These are phyloP conservation scores for Salpingoeca rosetta DNA, from an alignment of 78 protist species.

Conservation along the genomic window DNA sequence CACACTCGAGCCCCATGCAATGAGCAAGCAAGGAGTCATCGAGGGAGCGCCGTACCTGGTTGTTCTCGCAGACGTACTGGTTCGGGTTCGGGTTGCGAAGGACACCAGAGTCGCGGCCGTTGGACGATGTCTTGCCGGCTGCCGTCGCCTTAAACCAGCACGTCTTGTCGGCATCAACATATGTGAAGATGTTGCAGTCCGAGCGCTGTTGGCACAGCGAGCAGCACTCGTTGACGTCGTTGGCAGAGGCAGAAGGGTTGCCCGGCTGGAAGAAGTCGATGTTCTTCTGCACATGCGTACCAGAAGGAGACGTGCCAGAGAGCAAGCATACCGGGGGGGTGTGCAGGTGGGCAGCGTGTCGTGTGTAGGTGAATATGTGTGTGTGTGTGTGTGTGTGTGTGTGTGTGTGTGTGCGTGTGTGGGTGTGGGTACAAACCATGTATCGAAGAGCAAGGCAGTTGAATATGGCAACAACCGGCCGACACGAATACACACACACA, in stretches of 20 bases:
- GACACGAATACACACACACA: no score
- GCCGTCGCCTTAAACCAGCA: neutral
- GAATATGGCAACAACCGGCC: neutral
- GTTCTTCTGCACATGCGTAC: neutral
- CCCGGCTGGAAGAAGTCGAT: neutral
- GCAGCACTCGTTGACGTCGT: neutral
- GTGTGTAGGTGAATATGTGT: no score
- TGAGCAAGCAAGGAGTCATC: no score
- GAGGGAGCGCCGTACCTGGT: no score
- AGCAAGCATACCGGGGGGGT: neutral
- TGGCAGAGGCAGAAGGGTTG: neutral
- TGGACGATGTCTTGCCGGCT: neutral
- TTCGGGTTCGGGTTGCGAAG: neutral
- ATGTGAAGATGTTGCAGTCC: neutral
- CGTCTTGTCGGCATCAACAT: neutral
- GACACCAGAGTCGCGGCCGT: neutral
- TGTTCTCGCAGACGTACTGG: neutral
- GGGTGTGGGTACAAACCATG: neutral
- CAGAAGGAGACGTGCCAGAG: neutral
- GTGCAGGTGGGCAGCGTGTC: neutral
- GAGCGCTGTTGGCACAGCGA: neutral
- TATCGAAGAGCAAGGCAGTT: neutral
- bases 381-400: neutral
- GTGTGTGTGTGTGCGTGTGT: slow-evolving; percentile 12
- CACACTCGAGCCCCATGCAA: no score